These are phyloP conservation scores for Diaporthe vaccinii DNA, from an alignment of 2,329 filamentous ascomycete species.

Conservation along the genomic window DNA sequence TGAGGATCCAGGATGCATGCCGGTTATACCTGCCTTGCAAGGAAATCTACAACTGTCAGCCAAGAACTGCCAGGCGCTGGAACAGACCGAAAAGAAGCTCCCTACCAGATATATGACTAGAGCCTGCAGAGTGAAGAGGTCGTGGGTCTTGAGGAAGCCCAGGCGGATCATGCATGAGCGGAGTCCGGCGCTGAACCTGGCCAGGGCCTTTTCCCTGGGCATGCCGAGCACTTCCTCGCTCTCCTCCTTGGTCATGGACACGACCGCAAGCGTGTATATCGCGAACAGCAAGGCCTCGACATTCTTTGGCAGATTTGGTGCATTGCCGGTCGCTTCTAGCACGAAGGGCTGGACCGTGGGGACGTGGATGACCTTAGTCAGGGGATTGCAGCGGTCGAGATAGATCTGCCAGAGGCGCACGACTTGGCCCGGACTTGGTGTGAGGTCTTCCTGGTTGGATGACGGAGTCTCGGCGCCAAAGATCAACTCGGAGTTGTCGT, in stretches of 20 bases:
- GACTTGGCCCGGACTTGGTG: constrained; percentile 75
- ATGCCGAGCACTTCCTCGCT: constrained; percentile 66
- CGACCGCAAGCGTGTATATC: constrained; percentile 74
- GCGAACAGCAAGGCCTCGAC: constrained; percentile 74
- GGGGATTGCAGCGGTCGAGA: constrained; percentile 79
- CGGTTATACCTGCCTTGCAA: constrained; percentile 70
- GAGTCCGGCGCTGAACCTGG: constrained; percentile 65
- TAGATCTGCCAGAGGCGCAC: constrained; percentile 82
- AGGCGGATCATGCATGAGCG: constrained; percentile 64
- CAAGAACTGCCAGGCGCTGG: background rate
- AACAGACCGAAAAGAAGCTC: constrained; percentile 15
- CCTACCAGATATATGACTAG: constrained; percentile 69
- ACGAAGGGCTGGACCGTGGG: constrained; percentile 77
- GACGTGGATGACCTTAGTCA: constrained; percentile 80
- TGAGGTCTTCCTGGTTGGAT: constrained; percentile 63
- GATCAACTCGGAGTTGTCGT: constrained; percentile 66
- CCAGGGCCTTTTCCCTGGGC: constrained; percentile 63
- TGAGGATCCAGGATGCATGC: constrained; percentile 72
- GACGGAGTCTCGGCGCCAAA: constrained; percentile 54
- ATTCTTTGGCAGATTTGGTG: constrained; percentile 67
- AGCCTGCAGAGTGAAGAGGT: constrained; percentile 71
- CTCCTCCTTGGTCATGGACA: constrained; percentile 69
- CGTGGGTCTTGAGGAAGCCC: constrained; percentile 71
- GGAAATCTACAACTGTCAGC: constrained; percentile 59
- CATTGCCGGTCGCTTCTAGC: constrained; percentile 71